Base-by-base conservation (phyloP, 352 stramenopile species). In the Phytophthora podocarpi region DNA sequence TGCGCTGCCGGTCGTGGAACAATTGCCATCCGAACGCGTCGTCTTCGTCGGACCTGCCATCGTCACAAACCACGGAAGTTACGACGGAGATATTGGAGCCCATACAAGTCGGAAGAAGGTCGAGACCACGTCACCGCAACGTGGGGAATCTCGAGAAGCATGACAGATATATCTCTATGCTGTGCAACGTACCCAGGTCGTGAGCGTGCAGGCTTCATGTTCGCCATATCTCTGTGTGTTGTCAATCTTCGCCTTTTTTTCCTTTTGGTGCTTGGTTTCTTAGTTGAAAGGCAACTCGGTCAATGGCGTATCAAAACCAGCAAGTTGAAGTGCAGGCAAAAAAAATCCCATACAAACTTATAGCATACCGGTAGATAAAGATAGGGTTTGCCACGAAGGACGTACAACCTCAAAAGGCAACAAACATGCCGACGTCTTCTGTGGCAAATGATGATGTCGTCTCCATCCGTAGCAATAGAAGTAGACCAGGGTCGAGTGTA, bases 1-100 rank as follows among this genome's bases (percentile, higher is more conserved):
- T 85, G 39, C 52, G 76, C 41, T 64, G 67, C 40, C 47, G 49
- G 45, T 92, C 83, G 49, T 85, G 70, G 35, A 73, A 70, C 39
- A 70, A 60, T 32, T 75, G 56, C 83, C 83, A 92, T 13, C 83
- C 83, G 51, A 92, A 92, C 20, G 35, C 46, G 3, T 74, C 59
- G 9, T 69, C 57, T 52, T 58, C 64, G 27, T 58, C 37, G 5
- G 30, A 47, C 55, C 54, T 64, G 31, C 8, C 47, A 48, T 7
- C n/a, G 11, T 11, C 30, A 34, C 10, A 34, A 52, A 39, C 10
- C 10, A 36, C 10, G 13, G n/a, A 56, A 21, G 30, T 41, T 40
- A 45, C 9, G 30, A 48, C 9, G 12, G 23, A 37, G 55, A 56
- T 66, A 49, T 32, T 8, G 26, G 31, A 61, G 45, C 39, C 13